Base-by-base conservation (phyloP, 73 alveolate genomes). In the Blepharisma japonicum region DNA sequence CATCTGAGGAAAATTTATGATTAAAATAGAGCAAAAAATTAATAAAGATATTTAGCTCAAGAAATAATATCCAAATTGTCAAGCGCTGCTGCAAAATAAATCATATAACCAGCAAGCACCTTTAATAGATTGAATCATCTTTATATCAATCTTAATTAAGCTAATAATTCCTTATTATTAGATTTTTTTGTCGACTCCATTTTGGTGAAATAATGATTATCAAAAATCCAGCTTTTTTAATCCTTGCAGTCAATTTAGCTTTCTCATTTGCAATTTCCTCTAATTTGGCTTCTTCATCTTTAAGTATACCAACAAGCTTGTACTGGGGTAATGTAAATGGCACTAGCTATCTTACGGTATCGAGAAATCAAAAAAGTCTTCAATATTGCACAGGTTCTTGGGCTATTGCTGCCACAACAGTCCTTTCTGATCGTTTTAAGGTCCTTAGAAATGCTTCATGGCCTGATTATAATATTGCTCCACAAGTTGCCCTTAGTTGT, bases 331-430 rank as follows among this genome's bases (percentile, higher is more conserved):
- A 87, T 72, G 92, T 89, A 32, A 81, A 91, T 68, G 98, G 98
- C 6, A 86, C 72, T 71, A 93, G 89, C 91, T 93, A 68, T 79
- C 80, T 93, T 79, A 91, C 98, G 48, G 86, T 91, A 80, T 83
- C 91, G 49, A 82, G 94, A 61, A 91, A 93, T 76, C 91, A 91
- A 82, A 97, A 91, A 71, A 84, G 88, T 56, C 98, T 97, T 20
- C 93, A 88, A 78, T 93, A 91, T 77, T 96, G 99, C 68, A 98
- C 98, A 50, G 92, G 98, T 51, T 96, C 98, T 87, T 96, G 98
- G 98, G 98, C 98, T 6, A 94, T 91, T 27, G 97, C 97, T 6
- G 84, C 98, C 32, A 89, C 95, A 78, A 81, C 90, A 38, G 89
- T 98, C 18, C 86, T 96, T 32, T 89, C 96, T 38, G 97, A 92